Percentiles rank a stretch among this genome's conserved stretches.
Evolutionary conservation across 257 asterid genomes (phyloP).

Genomic region (Solanum lycopersicoides): DNA sequence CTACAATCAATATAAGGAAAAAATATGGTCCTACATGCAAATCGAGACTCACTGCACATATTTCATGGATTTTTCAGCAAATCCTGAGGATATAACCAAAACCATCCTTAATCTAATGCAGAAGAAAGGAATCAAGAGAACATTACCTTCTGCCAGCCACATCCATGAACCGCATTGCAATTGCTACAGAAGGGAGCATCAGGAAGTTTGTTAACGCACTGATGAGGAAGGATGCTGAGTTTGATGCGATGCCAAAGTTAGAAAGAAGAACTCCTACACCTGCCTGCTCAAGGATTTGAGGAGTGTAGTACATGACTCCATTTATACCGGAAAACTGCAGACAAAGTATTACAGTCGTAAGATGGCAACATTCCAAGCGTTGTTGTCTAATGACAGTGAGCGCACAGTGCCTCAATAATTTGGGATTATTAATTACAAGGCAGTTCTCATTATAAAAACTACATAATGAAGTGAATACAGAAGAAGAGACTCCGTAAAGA

Average conservation of each 20-base stretch:
- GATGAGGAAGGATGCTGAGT: constrained; percentile 74
- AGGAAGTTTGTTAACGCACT: constrained; percentile 50
- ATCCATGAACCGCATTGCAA: constrained; percentile 95
- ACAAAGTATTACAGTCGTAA: neutral
- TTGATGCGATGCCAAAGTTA: constrained; percentile 62
- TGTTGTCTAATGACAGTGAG: neutral
- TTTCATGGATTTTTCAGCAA: neutral
- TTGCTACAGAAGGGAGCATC: constrained; percentile 62
- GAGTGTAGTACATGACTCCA: constrained; percentile 90
- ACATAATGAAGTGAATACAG: neutral
- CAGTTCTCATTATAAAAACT: neutral
- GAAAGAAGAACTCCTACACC: constrained; percentile 80
- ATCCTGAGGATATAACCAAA: neutral
- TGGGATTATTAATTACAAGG: neutral
- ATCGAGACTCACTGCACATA: neutral
- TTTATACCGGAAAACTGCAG: constrained; percentile 90
- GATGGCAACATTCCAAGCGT: neutral
- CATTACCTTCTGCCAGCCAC: constrained; percentile 76
- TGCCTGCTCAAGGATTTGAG: constrained; percentile 90
- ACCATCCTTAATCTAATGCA: neutral
- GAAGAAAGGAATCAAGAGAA: neutral
- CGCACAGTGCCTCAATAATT: neutral
- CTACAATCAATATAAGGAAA: neutral
- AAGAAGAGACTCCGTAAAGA: neutral
- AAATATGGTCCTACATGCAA: neutral